Evolutionary conservation across 805 yeast genomes (phyloP).

Genomic region (Pichia gijzeniarum): DNA sequence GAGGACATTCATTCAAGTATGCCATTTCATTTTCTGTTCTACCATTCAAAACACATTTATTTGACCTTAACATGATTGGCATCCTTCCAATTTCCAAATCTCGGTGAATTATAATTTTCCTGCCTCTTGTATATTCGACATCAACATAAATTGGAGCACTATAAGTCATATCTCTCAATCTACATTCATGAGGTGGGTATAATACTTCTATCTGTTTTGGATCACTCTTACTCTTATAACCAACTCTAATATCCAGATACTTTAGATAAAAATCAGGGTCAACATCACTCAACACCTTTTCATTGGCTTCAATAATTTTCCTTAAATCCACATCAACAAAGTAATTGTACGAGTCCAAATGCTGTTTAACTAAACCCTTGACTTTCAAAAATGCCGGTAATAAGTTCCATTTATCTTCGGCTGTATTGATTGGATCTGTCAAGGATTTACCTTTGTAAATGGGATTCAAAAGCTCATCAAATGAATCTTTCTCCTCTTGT

Average conservation of each 20-base stretch:
- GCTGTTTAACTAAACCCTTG: constrained; percentile 95
- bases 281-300: constrained; percentile 82
- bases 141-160: constrained; percentile 95
- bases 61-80: constrained; percentile 97
- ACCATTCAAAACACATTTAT: constrained; percentile 81
- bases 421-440: constrained; percentile 83
- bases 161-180: constrained; percentile 88
- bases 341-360: constrained; percentile 95
- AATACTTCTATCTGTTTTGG: constrained; percentile 49
- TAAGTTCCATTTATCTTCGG: constrained; percentile 95
- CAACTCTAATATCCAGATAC: constrained; percentile 89
- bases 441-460: constrained; percentile 79
- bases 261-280: constrained; percentile 95
- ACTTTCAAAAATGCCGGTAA: constrained; percentile 94
- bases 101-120: constrained; percentile 82
- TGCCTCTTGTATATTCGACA: constrained; percentile 93
- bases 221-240: constrained; percentile 56
- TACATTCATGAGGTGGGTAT: constrained; percentile 89
- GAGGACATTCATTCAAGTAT: constrained; percentile 81
- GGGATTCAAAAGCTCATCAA: constrained; percentile 73
- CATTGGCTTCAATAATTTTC: constrained; percentile 89
- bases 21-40: constrained; percentile 84
- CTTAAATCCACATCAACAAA: constrained; percentile 90
- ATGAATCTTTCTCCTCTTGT: constrained; percentile 37
- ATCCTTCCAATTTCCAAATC: constrained; percentile 94